Percentiles rank a stretch among this genome's conserved stretches.
Conservation (phyloP, 1,284 basidiomycete species). For the Tylopilus sp. region DNA sequence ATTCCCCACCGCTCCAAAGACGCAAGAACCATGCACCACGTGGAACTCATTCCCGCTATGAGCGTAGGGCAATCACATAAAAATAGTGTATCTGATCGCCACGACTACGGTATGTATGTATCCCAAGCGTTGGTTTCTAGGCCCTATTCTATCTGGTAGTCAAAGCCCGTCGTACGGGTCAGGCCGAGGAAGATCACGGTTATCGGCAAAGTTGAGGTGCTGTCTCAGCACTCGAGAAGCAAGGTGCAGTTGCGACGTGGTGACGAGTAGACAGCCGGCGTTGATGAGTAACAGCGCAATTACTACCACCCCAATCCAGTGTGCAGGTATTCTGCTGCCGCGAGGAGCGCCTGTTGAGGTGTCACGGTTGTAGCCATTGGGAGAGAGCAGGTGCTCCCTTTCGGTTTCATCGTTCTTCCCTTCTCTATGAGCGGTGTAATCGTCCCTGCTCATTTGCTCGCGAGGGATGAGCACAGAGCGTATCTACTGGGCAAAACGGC, state of each 20-base stretch:
- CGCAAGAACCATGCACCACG: neutral
- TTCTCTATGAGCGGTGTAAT: conserved; percentile 11
- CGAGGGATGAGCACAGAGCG: conserved; percentile 6
- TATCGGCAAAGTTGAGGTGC: conserved; percentile 21
- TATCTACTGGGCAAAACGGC: neutral
- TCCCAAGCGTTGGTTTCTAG: neutral
- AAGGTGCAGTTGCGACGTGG: conserved; percentile 16
- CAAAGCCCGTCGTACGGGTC: conserved; percentile 31
- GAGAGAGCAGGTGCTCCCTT: conserved; percentile 13
- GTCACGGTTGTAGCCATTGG: conserved; percentile 1
- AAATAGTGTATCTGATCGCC: conserved; percentile 5
- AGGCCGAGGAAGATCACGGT: conserved; percentile 28
- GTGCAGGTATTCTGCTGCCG: neutral
- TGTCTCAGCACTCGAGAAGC: conserved; percentile 18
- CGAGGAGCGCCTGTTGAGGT: conserved; percentile 4
- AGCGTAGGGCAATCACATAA: neutral
- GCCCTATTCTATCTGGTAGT: conserved; percentile 1
- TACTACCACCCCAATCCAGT: conserved; percentile 17
- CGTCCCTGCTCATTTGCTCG: conserved; percentile 17
- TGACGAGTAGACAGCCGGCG: conserved; percentile 18
- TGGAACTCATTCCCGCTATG: conserved; percentile 1
- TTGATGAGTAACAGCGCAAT: conserved; percentile 25
- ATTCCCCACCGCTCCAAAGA: neutral
- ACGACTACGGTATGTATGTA: neutral
- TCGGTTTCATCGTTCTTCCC: conserved; percentile 14